Evolutionary conservation across 2,329 filamentous ascomycete species (phyloP).

Genomic region (Blastomyces gilchristii): DNA sequence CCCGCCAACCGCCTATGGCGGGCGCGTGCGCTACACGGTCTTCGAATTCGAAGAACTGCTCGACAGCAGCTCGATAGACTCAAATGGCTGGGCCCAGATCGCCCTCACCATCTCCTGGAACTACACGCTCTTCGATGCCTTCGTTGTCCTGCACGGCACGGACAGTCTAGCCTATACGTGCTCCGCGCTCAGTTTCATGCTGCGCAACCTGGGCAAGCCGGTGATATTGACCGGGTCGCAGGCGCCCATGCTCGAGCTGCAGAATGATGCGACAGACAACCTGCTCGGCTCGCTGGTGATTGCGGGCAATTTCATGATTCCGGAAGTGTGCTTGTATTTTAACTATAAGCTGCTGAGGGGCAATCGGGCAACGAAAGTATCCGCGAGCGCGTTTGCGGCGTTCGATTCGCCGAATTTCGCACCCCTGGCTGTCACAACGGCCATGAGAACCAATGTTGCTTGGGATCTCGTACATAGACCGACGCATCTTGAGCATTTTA

Average conservation of each 20-base stretch:
- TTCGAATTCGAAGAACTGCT: slow-evolving; percentile 76
- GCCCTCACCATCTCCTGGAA: slow-evolving; percentile 70
- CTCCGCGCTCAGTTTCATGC: slow-evolving; percentile 86
- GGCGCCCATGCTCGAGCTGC: slow-evolving; percentile 79
- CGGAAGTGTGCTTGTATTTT: slow-evolving; percentile 90
- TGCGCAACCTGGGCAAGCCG: slow-evolving; percentile 80
- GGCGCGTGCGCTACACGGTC: slow-evolving; percentile 72
- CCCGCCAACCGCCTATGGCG: slow-evolving; percentile 66
- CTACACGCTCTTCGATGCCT: slow-evolving; percentile 80
- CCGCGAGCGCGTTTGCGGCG: slow-evolving; percentile 73
- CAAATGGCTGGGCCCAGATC: slow-evolving; percentile 76
- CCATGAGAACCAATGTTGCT: slow-evolving; percentile 67
- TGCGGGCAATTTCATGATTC: slow-evolving; percentile 83
- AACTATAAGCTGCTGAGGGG: slow-evolving; percentile 83
- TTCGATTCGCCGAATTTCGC: slow-evolving; percentile 82
- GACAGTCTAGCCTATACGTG: slow-evolving; percentile 84
- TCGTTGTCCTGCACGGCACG: slow-evolving; percentile 83
- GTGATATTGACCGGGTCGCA: slow-evolving; percentile 77
- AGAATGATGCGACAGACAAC: slow-evolving; percentile 87
- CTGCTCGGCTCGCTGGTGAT: slow-evolving; percentile 79
- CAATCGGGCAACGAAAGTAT: slow-evolving; percentile 79
- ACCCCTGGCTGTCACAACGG: slow-evolving; percentile 71
- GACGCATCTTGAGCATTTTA: slow-evolving; percentile 62
- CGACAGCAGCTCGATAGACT: slow-evolving; percentile 83
- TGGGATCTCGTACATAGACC: slow-evolving; percentile 70